phyloP scores from a whole-genome alignment of 805 yeast species.

The Wickerhamiella sergipiensis region DNA sequence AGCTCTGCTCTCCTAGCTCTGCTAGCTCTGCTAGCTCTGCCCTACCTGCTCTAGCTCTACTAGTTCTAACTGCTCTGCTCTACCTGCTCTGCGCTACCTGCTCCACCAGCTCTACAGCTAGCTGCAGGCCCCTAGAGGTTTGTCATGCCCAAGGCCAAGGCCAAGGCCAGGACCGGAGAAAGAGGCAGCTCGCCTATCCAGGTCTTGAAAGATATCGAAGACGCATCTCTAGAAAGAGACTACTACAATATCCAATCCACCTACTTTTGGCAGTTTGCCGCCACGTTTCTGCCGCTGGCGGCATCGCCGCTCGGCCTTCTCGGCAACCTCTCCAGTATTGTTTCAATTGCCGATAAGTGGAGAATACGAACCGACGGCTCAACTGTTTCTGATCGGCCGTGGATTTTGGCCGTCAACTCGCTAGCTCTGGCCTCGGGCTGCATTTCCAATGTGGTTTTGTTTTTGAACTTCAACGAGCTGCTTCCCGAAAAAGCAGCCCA shows the following conservation, averaged over 20 bases:
- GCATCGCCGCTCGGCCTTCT: conserved; percentile 14
- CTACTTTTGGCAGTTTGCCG: conserved; percentile 1
- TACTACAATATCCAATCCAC: background rate
- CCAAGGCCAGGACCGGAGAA: background rate
- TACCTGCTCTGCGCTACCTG: too few species aligned
- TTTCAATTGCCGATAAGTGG: conserved; percentile 15
- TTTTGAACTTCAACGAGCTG: conserved; percentile 57
- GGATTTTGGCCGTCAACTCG: conserved; percentile 44
- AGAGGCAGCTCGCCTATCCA: background rate
- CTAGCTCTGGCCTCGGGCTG: conserved; percentile 52
- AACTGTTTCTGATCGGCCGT: conserved; percentile 12
- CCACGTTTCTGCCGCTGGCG: conserved; percentile 1
- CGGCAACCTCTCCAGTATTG: conserved; percentile 13
- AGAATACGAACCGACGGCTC: background rate
- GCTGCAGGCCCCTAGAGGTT: too few species aligned
- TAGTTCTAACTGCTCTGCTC: too few species aligned
- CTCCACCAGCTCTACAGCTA: too few species aligned
- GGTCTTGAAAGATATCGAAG: background rate
- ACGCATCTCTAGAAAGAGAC: background rate
- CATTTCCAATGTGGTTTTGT: conserved; percentile 51
- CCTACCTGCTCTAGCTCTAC: too few species aligned
- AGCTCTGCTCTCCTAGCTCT: background rate
- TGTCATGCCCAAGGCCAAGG: background rate
- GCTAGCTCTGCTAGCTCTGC: too few species aligned
- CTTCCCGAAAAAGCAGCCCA: conserved; percentile 39